Evolutionary conservation across 1,139 yeast species (phyloP), one percentile per base, ranked within the genome.

Genomic region (Sugiyamaella sp.): DNA sequence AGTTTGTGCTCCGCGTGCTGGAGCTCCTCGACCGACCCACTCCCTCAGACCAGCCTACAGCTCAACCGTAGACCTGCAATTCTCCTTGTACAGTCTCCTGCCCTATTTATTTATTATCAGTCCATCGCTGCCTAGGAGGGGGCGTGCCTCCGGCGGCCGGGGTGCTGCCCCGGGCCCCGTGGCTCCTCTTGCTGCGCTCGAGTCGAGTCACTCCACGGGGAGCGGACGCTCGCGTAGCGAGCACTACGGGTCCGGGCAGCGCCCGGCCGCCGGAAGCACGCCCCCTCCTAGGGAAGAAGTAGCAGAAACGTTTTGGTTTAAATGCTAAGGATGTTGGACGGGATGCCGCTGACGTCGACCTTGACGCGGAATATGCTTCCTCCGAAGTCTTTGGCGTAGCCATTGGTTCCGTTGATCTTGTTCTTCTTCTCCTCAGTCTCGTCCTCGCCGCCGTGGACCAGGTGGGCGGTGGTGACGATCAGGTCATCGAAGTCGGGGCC

Each of bases 401-500:
- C 51, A 40, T 47, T 47, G 8, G 55, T 43, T 4, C 53, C 53
- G 21, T 37, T 38, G n/a, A 35, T 24, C 42, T 50, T 14, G n/a
- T 39, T 17, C 25, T 27, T 29, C 6, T 49, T 45, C 16, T 51
- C 54, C 17, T 52, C 54, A 16, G 45, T 38, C 16, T 37, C 46
- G 1, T 17, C 46, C 48, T 21, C 58, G 40, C 49, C 56, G 43
- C 77, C 79, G 57, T 78, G 71, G 48, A 78, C 69, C 57, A 73
- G 64, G 60, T 81, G 81, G 1, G 86, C 96, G 20, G 86, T 78
- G 10, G 96, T 86, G 46, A 89, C 80, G 63, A 78, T 85, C 55
- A 90, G 62, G 53, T 82, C 85, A 63, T 82, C 80, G 55, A 74
- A 69, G 40, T 80, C 66, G 12, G 66, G 67, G 2, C 96, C 95